Evolutionary conservation across 306 rosid species (phyloP).

Genomic region (Sindora glabra): DNA sequence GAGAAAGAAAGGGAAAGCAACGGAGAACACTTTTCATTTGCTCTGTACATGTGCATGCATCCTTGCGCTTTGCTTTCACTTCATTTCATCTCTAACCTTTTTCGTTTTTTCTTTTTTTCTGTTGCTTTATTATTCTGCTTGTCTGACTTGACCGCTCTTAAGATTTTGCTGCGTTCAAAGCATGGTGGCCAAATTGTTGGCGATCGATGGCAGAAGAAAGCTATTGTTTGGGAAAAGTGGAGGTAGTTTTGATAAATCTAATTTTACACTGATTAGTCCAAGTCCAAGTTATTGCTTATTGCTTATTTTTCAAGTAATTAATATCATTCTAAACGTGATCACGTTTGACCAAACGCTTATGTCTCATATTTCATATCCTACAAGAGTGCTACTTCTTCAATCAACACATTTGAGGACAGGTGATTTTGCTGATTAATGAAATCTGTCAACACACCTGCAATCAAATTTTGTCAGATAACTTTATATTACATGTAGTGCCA

Average conservation of each 20-base stretch:
- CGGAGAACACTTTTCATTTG: background rate
- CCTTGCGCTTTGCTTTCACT: background rate
- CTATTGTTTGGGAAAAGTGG: too few species aligned
- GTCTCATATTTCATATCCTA: background rate
- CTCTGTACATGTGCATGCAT: conserved; percentile 14
- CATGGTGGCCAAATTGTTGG: conserved; percentile 11
- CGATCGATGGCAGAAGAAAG: conserved; percentile 9
- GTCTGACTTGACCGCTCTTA: background rate
- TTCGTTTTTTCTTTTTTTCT: too few species aligned
- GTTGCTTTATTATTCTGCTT: background rate
- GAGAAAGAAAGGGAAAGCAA: too few species aligned
- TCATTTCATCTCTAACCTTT: conserved; percentile 12
- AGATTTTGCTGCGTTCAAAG: conserved; percentile 20
- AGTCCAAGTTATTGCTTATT: too few species aligned
- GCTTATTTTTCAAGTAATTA: too few species aligned
- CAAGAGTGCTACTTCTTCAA: conserved; percentile 22
- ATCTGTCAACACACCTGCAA: conserved; percentile 3
- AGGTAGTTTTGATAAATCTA: too few species aligned
- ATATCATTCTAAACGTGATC: too few species aligned
- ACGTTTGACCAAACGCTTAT: conserved; percentile 5
- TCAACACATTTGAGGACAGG: conserved; percentile 23
- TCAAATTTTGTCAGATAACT: conserved; percentile 27
- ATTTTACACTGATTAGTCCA: too few species aligned
- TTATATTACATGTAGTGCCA: too few species aligned
- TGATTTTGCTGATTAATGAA: conserved; percentile 4